These are phyloP conservation scores for Malassezia dermatis DNA, from an alignment of 1,284 basidiomycete genomes.

Conservation along the genomic window DNA sequence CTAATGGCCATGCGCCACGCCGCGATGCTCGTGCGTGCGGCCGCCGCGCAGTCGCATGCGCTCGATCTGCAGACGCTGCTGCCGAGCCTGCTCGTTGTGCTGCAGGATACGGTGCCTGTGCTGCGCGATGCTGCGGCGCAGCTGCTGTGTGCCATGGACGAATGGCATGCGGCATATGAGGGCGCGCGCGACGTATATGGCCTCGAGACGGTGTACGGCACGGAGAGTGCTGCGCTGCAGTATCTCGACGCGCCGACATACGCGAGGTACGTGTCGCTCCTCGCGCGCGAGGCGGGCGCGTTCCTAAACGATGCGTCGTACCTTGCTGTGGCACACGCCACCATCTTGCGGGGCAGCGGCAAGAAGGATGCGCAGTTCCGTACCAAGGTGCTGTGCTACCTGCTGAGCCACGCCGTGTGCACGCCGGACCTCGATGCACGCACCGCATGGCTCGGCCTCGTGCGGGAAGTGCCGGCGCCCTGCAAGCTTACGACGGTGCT, in stretches of 20 bases:
- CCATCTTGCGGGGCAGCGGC: constrained; percentile 53
- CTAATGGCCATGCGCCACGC: constrained; percentile 57
- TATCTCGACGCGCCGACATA: constrained; percentile 68
- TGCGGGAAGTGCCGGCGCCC: constrained; percentile 58
- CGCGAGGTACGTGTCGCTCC: constrained; percentile 57
- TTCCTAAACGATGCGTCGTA: constrained; percentile 62
- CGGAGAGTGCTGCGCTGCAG: constrained; percentile 56
- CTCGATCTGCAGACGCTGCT: constrained; percentile 35
- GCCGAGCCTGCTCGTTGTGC: constrained; percentile 53
- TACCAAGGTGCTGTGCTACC: constrained; percentile 63
- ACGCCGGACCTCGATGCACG: constrained; percentile 55
- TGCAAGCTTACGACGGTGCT: constrained; percentile 60
- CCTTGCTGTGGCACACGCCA: constrained; percentile 58
- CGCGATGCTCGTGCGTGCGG: background rate
- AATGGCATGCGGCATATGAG: constrained; percentile 39
- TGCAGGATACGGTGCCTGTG: constrained; percentile 49
- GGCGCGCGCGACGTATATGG: constrained; percentile 62
- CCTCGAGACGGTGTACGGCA: constrained; percentile 71
- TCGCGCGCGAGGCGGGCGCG: constrained; percentile 48
- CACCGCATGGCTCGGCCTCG: constrained; percentile 56
- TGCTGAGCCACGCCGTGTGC: constrained; percentile 69
- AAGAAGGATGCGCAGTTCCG: constrained; percentile 60
- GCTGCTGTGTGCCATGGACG: constrained; percentile 53
- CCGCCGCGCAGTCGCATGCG: background rate
- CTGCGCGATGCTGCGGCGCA: constrained; percentile 64